Conservation (phyloP, 208 protist species). For the Leptomonas seymouri region DNA sequence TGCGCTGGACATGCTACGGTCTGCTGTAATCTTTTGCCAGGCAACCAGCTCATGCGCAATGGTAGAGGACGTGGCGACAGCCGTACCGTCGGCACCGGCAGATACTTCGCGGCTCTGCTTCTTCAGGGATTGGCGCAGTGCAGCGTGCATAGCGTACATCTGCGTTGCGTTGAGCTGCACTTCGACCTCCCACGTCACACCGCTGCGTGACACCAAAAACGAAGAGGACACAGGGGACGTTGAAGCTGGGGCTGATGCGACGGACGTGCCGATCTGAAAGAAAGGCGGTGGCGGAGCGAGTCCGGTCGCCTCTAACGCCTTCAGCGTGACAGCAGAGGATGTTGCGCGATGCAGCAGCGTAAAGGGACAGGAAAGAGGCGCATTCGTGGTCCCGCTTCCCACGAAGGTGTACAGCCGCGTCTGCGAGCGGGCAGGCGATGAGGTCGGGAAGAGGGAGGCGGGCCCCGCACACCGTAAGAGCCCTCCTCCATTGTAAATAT, state of each 20-base stretch:
- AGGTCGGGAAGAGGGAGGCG: neutral
- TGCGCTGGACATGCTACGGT: neutral
- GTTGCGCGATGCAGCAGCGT: slow-evolving; percentile 26
- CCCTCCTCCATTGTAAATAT: slow-evolving; percentile 20
- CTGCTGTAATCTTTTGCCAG: neutral
- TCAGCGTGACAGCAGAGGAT: slow-evolving; percentile 14
- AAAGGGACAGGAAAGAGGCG: slow-evolving; percentile 25
- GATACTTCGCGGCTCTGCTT: neutral
- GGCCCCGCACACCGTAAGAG: slow-evolving; percentile 15
- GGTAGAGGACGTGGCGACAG: neutral
- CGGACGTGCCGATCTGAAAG: neutral
- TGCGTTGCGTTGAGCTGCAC: slow-evolving; percentile 32
- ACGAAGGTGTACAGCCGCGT: slow-evolving; percentile 24
- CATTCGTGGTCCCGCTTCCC: slow-evolving; percentile 27
- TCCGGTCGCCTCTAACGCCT: neutral
- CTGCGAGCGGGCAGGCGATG: neutral
- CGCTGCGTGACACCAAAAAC: slow-evolving; percentile 1
- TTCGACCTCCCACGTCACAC: slow-evolving; percentile 20
- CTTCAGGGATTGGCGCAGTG: slow-evolving; percentile 4
- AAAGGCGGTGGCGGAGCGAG: neutral
- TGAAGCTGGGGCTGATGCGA: neutral
- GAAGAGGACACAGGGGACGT: too few relatives aligned
- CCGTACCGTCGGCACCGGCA: neutral
- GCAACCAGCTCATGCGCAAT: slow-evolving; percentile 23
- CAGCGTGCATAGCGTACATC: slow-evolving; percentile 28